Evolutionary conservation across 2,329 filamentous ascomycete genomes (phyloP), one percentile per base, ranked within the genome.

Genomic region (Canariomyces notabilis): DNA sequence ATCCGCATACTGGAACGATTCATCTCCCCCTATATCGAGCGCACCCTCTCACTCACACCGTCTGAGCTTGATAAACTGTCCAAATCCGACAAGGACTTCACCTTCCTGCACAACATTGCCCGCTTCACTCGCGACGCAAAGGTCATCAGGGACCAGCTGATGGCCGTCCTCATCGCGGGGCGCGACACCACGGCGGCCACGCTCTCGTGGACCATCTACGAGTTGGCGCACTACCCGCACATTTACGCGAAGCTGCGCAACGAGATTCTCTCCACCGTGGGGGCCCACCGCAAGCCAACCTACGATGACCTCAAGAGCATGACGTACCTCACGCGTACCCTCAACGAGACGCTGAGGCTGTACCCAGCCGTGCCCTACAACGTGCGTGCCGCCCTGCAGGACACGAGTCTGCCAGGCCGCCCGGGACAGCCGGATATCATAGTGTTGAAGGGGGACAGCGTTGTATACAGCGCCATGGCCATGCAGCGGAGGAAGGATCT

Each of bases 101-200:
- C 83, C 1, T 89, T 91, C 66, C 74, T 90, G n/a, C 83, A 90
- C 61, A 83, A 83, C 43, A 76, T 91, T 9, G 85, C 84, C 14
- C 73, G 74, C 12, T 83, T 82, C 63, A 90, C 86, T 0, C 77
- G 82, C 11, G 70, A 77, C 44, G 67, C 68, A 1, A 73, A 73
- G 29, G 73, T 84, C 9, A 75, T 91, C 22, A 82, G 87, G n/a
- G 85, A 90, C 63, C 85, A 90, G 61, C 73, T 89, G 34, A 78
- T 88, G 38, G 80, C 82, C 7, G 75, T 90, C 9, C 74, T 91
- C 2, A 73, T 89, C 9, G 85, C 85, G 3, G 85, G 83, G 4
- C 71, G 80, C 37, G 85, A 89, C 62, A 88, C 72, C 0, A 76
- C 73, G 0, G 71, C 71, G 15, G 59, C 59, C 18, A 60, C 74